A percentile compares a stretch with the other conserved stretches of the same genome.
Conservation (phyloP, 768 basidiomycete species). For the Holtermannia corniformis region DNA sequence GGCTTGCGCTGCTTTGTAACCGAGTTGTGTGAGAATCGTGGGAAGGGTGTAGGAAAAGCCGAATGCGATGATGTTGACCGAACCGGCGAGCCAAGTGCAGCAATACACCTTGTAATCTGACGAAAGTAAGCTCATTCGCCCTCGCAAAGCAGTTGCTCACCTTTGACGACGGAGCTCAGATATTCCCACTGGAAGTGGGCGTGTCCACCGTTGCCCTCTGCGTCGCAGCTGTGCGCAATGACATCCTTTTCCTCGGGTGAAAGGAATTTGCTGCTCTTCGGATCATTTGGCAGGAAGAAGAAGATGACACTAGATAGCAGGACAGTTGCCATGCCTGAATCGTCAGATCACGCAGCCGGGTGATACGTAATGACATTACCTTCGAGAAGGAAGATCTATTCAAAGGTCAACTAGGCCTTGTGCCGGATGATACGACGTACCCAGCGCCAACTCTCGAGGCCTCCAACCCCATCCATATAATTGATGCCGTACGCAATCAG, state of each 20-base stretch:
- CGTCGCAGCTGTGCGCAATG: not conserved
- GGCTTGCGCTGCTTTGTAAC: slow-evolving; percentile 7
- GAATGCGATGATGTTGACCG: not conserved
- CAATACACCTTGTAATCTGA: not conserved
- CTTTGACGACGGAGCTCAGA: not conserved
- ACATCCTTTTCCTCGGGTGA: not conserved
- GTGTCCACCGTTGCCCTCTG: not conserved
- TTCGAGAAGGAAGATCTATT: not conserved
- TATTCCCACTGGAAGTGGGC: not conserved
- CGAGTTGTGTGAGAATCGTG: slow-evolving; percentile 1
- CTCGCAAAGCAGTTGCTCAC: not conserved
- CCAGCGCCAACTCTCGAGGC: slow-evolving; percentile 6
- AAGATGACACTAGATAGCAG: not conserved
- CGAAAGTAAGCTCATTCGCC: not conserved
- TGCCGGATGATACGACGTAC: too few species aligned
- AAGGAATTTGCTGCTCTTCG: not conserved
- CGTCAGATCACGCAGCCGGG: not conserved
- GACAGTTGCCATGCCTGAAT: not conserved
- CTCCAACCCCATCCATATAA: slow-evolving; percentile 6
- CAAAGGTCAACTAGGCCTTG: too few species aligned
- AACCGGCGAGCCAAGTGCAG: not conserved
- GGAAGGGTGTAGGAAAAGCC: not conserved
- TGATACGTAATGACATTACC: not conserved
- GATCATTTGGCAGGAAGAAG: not conserved
- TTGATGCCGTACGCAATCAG: slow-evolving; percentile 6